Evolutionary conservation across 768 basidiomycete genomes (phyloP).

Genomic region (Tylopilus balloui): DNA sequence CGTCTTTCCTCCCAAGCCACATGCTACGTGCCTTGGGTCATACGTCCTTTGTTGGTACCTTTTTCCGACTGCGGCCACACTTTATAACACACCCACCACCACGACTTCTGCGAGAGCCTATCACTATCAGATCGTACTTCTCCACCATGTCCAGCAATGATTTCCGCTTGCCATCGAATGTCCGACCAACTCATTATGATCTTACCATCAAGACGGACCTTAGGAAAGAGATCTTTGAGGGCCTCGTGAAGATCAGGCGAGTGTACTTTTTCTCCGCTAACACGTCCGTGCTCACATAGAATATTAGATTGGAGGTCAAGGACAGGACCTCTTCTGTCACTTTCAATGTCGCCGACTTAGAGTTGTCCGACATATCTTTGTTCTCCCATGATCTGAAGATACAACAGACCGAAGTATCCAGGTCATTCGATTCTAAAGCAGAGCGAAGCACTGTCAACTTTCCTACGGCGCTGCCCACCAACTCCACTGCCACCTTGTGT

Average conservation of each 20-base stretch:
- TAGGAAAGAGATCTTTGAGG: slow-evolving; percentile 67
- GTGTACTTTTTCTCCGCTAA: slow-evolving; percentile 18
- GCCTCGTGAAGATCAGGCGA: slow-evolving; percentile 68
- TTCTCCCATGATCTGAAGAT: slow-evolving; percentile 50
- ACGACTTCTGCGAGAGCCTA: background rate
- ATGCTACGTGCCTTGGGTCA: slow-evolving; percentile 4
- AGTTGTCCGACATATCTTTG: slow-evolving; percentile 53
- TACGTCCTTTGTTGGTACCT: background rate
- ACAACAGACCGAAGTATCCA: slow-evolving; percentile 42
- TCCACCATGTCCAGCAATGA: slow-evolving; percentile 12
- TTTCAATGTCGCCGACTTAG: slow-evolving; percentile 61
- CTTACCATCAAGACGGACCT: slow-evolving; percentile 80
- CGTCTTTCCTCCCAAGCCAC: slow-evolving; percentile 2
- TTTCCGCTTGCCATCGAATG: slow-evolving; percentile 58
- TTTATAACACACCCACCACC: background rate
- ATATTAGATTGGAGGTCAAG: slow-evolving; percentile 55
- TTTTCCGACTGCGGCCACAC: background rate
- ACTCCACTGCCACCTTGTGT: slow-evolving; percentile 65
- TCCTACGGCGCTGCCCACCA: slow-evolving; percentile 53
- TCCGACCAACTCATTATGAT: slow-evolving; percentile 75
- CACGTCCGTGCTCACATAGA: background rate
- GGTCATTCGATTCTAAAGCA: slow-evolving; percentile 51
- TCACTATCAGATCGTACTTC: slow-evolving; percentile 5
- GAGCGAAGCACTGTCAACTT: slow-evolving; percentile 67
- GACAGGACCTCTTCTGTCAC: slow-evolving; percentile 56